phyloP scores from a whole-genome alignment of 106 monocot species.

The Hemerocallis citrina region DNA sequence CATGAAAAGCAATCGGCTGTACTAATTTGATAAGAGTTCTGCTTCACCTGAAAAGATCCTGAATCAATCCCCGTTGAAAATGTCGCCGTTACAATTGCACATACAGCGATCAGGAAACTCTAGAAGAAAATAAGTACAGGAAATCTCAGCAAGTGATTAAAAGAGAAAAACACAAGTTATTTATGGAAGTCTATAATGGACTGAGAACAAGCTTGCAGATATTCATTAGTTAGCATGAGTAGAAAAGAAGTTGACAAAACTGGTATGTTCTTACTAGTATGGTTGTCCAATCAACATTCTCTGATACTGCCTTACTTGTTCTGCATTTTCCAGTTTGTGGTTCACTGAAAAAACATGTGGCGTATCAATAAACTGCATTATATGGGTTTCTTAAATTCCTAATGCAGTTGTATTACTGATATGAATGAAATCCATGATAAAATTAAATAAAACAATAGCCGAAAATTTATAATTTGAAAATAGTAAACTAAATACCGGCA shows the following conservation, averaged over 20 bases:
- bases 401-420: too few relatives aligned
- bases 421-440: too few relatives aligned
- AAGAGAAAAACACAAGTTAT: neutral
- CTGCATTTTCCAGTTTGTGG: slow-evolving; percentile 33
- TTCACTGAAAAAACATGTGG: slow-evolving; percentile 35
- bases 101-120: slow-evolving; percentile 59
- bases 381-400: too few relatives aligned
- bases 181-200: neutral
- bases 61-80: slow-evolving; percentile 70
- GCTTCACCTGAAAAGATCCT: slow-evolving; percentile 49
- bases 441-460: too few relatives aligned
- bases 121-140: slow-evolving; percentile 7
- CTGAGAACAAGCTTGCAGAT: too few relatives aligned
- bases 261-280: slow-evolving; percentile 32
- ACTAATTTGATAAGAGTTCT: neutral
- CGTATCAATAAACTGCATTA: neutral
- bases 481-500: too few relatives aligned
- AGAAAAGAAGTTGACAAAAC: too few relatives aligned
- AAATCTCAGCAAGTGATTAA: neutral
- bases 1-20: neutral
- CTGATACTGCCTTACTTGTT: slow-evolving; percentile 17
- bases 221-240: too few relatives aligned
- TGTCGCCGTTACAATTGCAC: slow-evolving; percentile 62
- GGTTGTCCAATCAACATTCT: slow-evolving; percentile 31
- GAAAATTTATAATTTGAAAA: too few relatives aligned